phyloP scores from a whole-genome alignment of 148 eudicot species.

The Linanthus parryae region DNA sequence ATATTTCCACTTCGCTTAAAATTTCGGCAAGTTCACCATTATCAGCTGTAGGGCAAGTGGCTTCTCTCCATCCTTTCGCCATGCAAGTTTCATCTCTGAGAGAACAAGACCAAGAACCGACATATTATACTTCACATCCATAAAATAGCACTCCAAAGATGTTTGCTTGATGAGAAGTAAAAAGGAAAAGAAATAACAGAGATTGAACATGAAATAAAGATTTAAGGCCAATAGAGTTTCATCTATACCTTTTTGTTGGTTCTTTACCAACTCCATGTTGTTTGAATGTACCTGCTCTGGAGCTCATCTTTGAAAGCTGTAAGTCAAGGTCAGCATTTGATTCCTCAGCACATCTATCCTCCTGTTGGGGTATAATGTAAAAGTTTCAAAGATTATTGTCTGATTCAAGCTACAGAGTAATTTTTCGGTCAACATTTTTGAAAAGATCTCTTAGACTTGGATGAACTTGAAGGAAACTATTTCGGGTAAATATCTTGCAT shows the following conservation, averaged over 20 bases:
- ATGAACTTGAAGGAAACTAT: neutral
- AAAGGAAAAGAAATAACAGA: no score
- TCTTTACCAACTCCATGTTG: slow-evolving; percentile 28
- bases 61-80: slow-evolving; percentile 11
- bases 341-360: slow-evolving; percentile 13
- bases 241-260: slow-evolving; percentile 31
- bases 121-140: no score
- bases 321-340: slow-evolving; percentile 1
- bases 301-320: slow-evolving; percentile 4
- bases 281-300: slow-evolving; percentile 2
- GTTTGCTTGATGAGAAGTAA: no score
- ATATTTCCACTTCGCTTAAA: slow-evolving; percentile 36
- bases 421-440: neutral
- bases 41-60: slow-evolving; percentile 9
- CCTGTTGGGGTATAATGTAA: slow-evolving; percentile 16
- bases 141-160: no score
- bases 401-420: neutral
- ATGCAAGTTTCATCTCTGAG: slow-evolving; percentile 7
- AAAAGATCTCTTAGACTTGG: neutral
- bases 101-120: no score
- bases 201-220: no score
- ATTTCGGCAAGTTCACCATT: slow-evolving; percentile 24
- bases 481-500: no score
- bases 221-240: no score
- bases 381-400: neutral